phyloP scores from a whole-genome alignment of 2,329 filamentous ascomycete species.

The Helicocarpus griseus region DNA sequence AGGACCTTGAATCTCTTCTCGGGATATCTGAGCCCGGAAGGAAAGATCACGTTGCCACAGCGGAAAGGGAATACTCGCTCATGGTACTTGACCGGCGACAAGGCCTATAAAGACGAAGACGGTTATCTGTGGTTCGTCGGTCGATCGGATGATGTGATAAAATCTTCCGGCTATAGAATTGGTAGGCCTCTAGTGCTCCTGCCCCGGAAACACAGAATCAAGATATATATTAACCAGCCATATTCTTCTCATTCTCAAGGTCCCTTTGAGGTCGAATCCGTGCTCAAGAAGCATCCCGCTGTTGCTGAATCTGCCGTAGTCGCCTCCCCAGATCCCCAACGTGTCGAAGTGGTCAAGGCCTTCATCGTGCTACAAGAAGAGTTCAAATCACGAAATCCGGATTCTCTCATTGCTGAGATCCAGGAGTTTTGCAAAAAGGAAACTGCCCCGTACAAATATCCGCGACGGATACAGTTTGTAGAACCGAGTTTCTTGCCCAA shows the following conservation, averaged over 20 bases:
- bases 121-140: conserved; percentile 30
- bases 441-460: conserved; percentile 35
- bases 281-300: conserved; percentile 29
- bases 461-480: conserved; percentile 32
- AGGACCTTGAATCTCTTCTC: conserved; percentile 9
- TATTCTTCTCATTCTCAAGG: conserved; percentile 14
- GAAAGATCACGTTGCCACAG: conserved; percentile 5
- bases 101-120: conserved; percentile 23
- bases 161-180: conserved; percentile 31
- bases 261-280: conserved; percentile 35
- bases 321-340: conserved; percentile 26
- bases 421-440: conserved; percentile 33
- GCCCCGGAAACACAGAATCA: no score
- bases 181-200: conserved; percentile 1
- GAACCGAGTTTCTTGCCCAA: conserved; percentile 28
- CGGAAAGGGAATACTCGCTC: conserved; percentile 6
- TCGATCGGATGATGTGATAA: conserved; percentile 31
- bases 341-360: conserved; percentile 34
- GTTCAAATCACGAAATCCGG: conserved; percentile 11
- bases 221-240: no score
- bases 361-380: conserved; percentile 29
- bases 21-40: conserved; percentile 6
- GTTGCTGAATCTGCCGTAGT: conserved; percentile 34
- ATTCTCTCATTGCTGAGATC: conserved; percentile 23
- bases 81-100: conserved; percentile 31